Percentiles rank a stretch among this genome's conserved stretches.
Conservation (phyloP, 1,284 basidiomycete species). For the Ceratobasidium sp. region DNA sequence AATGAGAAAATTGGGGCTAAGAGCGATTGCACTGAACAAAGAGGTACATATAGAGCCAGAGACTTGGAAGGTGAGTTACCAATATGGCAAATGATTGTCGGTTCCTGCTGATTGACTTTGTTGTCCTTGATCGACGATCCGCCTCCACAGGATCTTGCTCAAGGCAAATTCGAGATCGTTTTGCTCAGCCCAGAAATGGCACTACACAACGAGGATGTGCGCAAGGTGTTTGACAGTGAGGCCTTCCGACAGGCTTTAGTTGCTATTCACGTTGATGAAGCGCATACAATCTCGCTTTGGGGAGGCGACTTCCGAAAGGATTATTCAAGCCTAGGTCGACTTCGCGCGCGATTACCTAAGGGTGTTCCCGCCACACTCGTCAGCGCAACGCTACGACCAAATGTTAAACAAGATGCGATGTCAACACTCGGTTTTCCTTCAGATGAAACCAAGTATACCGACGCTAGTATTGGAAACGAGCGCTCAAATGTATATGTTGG, state of each 20-base stretch:
- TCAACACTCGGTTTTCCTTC: conserved; percentile 14
- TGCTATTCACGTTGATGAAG: background rate
- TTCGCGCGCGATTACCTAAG: conserved; percentile 15
- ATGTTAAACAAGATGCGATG: conserved; percentile 15
- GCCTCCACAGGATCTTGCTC: background rate
- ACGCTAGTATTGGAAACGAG: conserved; percentile 18
- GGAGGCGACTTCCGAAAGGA: conserved; percentile 19
- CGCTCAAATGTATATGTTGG: conserved; percentile 9
- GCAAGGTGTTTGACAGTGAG: background rate
- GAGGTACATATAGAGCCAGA: background rate
- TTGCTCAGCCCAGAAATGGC: conserved; percentile 27
- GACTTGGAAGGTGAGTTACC: background rate
- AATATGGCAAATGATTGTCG: background rate
- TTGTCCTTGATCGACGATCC: conserved; percentile 25
- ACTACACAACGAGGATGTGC: background rate
- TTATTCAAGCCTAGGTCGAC: conserved; percentile 1
- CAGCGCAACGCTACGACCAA: conserved; percentile 3
- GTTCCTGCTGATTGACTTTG: conserved; percentile 7
- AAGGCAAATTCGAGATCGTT: conserved; percentile 8
- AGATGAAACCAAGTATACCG: background rate
- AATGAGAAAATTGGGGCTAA: background rate
- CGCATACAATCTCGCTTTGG: conserved; percentile 14
- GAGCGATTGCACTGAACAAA: conserved; percentile 4
- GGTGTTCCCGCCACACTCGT: conserved; percentile 1
- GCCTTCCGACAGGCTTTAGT: conserved; percentile 7